A percentile compares a stretch with the other conserved stretches of the same genome.
Conservation (phyloP, 129 eudicot genomes). For the Flaveria robusta region DNA sequence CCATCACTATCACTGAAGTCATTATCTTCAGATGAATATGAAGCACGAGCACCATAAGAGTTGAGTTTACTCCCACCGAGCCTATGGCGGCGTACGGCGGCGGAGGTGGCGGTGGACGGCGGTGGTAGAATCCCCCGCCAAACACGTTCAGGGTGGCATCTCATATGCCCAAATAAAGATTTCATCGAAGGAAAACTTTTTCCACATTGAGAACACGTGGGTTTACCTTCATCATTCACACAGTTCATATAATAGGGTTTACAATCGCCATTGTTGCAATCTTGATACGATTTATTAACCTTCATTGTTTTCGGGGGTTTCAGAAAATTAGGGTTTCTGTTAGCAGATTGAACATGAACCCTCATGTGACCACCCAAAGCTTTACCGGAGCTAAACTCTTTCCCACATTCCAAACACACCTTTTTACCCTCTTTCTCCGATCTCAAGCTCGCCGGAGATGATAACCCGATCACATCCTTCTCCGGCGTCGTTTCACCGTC, state of each 20-base stretch:
- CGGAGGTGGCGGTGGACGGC: neutral
- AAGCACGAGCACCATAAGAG: neutral
- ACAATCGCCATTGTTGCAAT: neutral
- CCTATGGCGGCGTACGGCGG: neutral
- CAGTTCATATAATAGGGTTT: slow-evolving; percentile 13
- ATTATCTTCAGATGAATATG: neutral
- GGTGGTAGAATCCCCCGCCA: slow-evolving; percentile 72
- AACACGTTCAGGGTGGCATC: slow-evolving; percentile 73
- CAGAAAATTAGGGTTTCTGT: slow-evolving; percentile 23
- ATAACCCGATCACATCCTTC: slow-evolving; percentile 8
- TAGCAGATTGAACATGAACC: slow-evolving; percentile 40
- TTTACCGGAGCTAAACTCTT: slow-evolving; percentile 62
- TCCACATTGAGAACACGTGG: slow-evolving; percentile 43
- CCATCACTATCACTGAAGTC: too few relatives aligned
- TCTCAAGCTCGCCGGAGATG: neutral
- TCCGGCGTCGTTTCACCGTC: neutral
- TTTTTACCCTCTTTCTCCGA: slow-evolving; percentile 12
- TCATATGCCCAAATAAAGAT: slow-evolving; percentile 74
- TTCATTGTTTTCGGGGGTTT: slow-evolving; percentile 2
- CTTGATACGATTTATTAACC: neutral
- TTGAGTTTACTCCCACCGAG: too few relatives aligned
- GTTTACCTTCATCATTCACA: slow-evolving; percentile 29
- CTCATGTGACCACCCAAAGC: slow-evolving; percentile 86
- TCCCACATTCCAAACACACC: slow-evolving; percentile 50
- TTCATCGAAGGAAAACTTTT: slow-evolving; percentile 51